These are phyloP conservation scores for Artemisia annua DNA, from an alignment of 129 eudicot species.

Conservation along the genomic window DNA sequence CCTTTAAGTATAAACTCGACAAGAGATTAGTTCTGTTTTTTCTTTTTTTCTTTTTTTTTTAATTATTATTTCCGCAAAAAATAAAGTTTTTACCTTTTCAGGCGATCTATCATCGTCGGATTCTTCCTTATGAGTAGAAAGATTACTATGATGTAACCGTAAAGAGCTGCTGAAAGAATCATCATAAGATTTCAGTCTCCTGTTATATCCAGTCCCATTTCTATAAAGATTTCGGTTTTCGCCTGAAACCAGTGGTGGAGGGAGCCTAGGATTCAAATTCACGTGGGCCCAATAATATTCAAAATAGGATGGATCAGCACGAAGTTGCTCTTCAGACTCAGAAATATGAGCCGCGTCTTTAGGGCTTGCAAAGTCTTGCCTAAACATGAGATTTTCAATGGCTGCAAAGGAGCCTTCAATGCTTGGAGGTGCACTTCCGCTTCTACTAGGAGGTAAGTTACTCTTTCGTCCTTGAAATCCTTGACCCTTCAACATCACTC, in stretches of 20 bases:
- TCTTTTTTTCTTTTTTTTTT: background rate
- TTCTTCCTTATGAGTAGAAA: slow-evolving; percentile 68
- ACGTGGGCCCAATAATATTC: slow-evolving; percentile 38
- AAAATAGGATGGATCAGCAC: slow-evolving; percentile 46
- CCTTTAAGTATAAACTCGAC: background rate
- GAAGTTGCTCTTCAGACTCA: slow-evolving; percentile 40
- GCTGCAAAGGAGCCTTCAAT: slow-evolving; percentile 81
- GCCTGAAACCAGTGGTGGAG: slow-evolving; percentile 39
- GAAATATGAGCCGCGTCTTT: slow-evolving; percentile 10
- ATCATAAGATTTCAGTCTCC: slow-evolving; percentile 41
- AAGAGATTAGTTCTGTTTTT: background rate
- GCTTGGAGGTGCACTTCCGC: slow-evolving; percentile 88
- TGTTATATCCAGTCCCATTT: slow-evolving; percentile 26
- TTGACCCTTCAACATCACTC: slow-evolving; percentile 46
- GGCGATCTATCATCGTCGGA: slow-evolving; percentile 54
- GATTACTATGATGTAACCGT: slow-evolving; percentile 35
- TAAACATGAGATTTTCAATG: slow-evolving; percentile 47
- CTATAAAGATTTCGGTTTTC: slow-evolving; percentile 32
- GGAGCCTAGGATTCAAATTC: slow-evolving; percentile 40
- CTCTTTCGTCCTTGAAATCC: slow-evolving; percentile 39
- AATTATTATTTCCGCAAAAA: background rate
- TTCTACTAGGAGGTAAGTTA: slow-evolving; percentile 47
- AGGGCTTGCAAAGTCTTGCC: slow-evolving; percentile 23
- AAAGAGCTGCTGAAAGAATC: slow-evolving; percentile 37
- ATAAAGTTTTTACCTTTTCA: slow-evolving; percentile 24